Evolutionary conservation across 192 early-diverging fungal species (phyloP).

Genomic region (Entomortierella lignicola): DNA sequence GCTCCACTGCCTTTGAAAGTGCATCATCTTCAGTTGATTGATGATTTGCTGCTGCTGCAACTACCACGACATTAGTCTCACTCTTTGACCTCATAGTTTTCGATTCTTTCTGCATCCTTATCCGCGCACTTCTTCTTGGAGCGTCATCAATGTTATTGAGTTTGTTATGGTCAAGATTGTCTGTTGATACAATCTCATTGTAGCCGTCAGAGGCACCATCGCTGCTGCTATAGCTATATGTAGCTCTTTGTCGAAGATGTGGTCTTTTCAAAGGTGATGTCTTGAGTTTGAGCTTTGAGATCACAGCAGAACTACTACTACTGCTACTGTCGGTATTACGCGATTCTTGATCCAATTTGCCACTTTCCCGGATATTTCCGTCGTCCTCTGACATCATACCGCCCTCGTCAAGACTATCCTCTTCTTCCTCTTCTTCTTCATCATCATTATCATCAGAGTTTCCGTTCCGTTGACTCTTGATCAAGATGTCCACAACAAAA

Average conservation of each 20-base stretch:
- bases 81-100: neutral
- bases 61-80: neutral
- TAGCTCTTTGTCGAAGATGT: neutral
- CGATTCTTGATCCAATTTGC: neutral
- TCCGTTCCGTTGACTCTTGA: constrained; percentile 57
- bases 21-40: constrained; percentile 35
- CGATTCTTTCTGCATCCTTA: constrained; percentile 11
- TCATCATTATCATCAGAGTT: too few species aligned
- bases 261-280: neutral
- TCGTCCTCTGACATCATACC: neutral
- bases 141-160: constrained; percentile 1
- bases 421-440: constrained; percentile 18
- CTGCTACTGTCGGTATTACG: too few species aligned
- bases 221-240: neutral
- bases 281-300: neutral
- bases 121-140: constrained; percentile 11
- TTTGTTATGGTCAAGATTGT: neutral
- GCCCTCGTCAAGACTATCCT: constrained; percentile 2
- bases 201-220: neutral
- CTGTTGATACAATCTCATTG: neutral
- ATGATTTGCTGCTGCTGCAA: too few species aligned
- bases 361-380: neutral
- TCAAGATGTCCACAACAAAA: constrained; percentile 54
- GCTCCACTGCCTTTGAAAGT: constrained; percentile 42
- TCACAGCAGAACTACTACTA: too few species aligned